Conservation (phyloP, 306 rosid genomes). For the Cicer pinnatifidum region DNA sequence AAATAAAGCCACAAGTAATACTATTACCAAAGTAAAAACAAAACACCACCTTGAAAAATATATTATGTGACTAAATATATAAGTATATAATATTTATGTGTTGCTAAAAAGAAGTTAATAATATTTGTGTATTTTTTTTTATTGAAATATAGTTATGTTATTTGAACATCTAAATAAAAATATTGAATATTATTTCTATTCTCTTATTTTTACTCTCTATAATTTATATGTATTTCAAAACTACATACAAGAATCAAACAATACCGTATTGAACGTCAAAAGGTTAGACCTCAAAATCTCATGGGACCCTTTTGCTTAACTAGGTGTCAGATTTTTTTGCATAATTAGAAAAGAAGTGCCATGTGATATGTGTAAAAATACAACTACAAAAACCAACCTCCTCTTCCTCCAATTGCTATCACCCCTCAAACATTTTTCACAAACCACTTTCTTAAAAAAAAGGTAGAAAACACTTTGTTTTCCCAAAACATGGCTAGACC, state of each 20-base stretch:
- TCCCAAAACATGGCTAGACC: constrained; percentile 62
- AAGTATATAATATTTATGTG: not conserved
- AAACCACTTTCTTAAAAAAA: constrained; percentile 39
- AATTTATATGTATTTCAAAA: no score
- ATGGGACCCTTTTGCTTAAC: constrained; percentile 51
- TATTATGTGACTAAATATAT: not conserved
- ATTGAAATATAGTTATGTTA: no score
- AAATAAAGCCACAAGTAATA: constrained; percentile 5
- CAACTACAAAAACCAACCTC: constrained; percentile 58
- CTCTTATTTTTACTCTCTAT: no score
- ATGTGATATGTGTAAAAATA: constrained; percentile 30
- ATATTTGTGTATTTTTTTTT: no score
- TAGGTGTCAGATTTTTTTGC: constrained; percentile 48
- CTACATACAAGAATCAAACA: no score
- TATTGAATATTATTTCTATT: no score
- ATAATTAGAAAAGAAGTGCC: constrained; percentile 35
- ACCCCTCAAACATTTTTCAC: constrained; percentile 42
- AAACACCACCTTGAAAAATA: no score
- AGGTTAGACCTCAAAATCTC: constrained; percentile 36
- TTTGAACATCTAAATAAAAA: no score
- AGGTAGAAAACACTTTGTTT: constrained; percentile 24
- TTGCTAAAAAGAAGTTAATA: no score
- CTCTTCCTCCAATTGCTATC: constrained; percentile 32
- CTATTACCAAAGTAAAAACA: not conserved
- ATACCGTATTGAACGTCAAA: no score